These are phyloP conservation scores for Entoloma clypeatum DNA, from an alignment of 1,284 basidiomycete species.

Conservation along the genomic window DNA sequence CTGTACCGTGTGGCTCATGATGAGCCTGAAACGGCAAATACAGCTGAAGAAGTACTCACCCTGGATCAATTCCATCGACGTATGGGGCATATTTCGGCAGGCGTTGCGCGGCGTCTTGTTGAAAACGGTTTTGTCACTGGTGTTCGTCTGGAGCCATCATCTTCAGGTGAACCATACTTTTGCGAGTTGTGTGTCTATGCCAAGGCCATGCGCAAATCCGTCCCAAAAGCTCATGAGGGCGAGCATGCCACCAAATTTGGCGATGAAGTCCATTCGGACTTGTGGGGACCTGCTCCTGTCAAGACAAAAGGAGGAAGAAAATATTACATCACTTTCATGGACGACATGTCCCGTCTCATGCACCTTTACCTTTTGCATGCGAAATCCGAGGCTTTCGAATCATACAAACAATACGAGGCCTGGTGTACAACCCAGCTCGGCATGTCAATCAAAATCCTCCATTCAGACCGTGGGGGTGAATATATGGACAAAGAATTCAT, in stretches of 20 bases:
- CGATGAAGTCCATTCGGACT: slow-evolving; percentile 30
- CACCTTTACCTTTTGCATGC: slow-evolving; percentile 22
- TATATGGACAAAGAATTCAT: slow-evolving; percentile 22
- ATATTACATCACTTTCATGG: slow-evolving; percentile 14
- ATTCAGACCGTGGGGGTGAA: slow-evolving; percentile 29
- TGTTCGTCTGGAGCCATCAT: slow-evolving; percentile 3
- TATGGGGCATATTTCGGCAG: slow-evolving; percentile 34
- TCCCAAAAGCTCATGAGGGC: slow-evolving; percentile 18
- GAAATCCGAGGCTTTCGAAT: slow-evolving; percentile 26
- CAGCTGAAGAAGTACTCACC: slow-evolving; percentile 22
- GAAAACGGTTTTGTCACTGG: slow-evolving; percentile 28
- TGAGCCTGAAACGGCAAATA: no score
- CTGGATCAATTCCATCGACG: slow-evolving; percentile 31
- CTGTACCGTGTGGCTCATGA: no score
- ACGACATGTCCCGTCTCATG: slow-evolving; percentile 27
- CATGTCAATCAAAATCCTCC: no score
- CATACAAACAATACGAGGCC: slow-evolving; percentile 27
- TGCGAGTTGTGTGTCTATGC: slow-evolving; percentile 30
- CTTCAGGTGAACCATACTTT: slow-evolving; percentile 7
- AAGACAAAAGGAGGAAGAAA: slow-evolving; percentile 19
- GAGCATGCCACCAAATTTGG: slow-evolving; percentile 20
- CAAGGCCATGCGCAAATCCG: slow-evolving; percentile 21
- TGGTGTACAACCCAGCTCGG: slow-evolving; percentile 26
- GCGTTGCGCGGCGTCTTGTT: slow-evolving; percentile 22
- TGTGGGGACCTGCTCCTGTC: slow-evolving; percentile 36